These are phyloP conservation scores for Gautieria morchelliformis DNA, from an alignment of 768 basidiomycete species.

Conservation along the genomic window DNA sequence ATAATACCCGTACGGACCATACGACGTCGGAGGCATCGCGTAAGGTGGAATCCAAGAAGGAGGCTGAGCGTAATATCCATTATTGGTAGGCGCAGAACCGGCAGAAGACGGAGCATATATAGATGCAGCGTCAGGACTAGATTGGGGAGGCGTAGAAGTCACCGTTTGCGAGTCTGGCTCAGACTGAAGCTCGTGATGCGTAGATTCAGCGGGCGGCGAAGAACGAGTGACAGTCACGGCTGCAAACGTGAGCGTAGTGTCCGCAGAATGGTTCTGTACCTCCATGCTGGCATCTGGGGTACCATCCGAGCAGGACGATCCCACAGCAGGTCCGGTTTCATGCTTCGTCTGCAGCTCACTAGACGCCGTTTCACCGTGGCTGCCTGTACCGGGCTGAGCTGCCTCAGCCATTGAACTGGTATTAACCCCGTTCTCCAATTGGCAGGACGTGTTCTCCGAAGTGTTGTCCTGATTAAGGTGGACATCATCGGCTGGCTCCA, in stretches of 20 bases:
- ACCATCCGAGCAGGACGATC: not conserved
- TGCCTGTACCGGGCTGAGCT: not conserved
- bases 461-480: not conserved
- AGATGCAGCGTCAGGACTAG: not conserved
- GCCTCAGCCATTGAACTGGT: not conserved
- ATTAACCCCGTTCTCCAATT: too few species aligned
- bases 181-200: not conserved
- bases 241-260: not conserved
- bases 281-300: not conserved
- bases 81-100: not conserved
- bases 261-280: not conserved
- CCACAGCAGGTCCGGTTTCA: not conserved
- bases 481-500: not conserved
- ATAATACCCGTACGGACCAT: constrained; percentile 1
- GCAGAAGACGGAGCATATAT: constrained; percentile 6
- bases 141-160: not conserved
- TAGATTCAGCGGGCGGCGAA: not conserved
- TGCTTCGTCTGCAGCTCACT: not conserved
- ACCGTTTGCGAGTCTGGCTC: constrained; percentile 1
- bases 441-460: too few species aligned
- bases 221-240: not conserved
- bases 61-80: not conserved
- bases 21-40: not conserved
- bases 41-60: constrained; percentile 4
- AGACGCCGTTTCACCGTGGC: not conserved